These are phyloP conservation scores for Hymenoscyphus fraxineus DNA, from an alignment of 2,329 filamentous ascomycete genomes.

Conservation along the genomic window DNA sequence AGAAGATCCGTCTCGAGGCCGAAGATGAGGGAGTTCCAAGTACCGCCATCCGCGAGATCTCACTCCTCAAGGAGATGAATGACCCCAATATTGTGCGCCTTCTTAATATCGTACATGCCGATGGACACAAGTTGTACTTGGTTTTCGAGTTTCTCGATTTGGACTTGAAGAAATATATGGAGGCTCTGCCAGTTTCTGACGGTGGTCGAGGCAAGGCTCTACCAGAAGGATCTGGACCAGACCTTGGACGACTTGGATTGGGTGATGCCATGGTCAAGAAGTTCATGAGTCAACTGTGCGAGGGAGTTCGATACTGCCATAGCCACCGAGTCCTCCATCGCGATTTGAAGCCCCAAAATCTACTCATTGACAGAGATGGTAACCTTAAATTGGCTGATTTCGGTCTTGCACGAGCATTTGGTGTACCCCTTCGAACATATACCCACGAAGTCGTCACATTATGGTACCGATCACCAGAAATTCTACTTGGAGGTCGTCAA, in stretches of 20 bases:
- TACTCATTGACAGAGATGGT: conserved; percentile 80
- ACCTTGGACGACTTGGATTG: conserved; percentile 65
- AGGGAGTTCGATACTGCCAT: conserved; percentile 84
- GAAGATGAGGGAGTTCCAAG: conserved; percentile 92
- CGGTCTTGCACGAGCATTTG: conserved; percentile 83
- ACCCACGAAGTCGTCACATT: conserved; percentile 93
- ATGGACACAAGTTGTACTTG: conserved; percentile 91
- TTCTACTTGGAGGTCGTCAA: conserved; percentile 83
- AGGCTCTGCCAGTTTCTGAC: conserved; percentile 77
- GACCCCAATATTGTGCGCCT: conserved; percentile 86
- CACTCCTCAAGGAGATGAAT: conserved; percentile 89
- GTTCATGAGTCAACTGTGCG: conserved; percentile 85
- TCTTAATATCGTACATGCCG: conserved; percentile 89
- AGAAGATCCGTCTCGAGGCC: conserved; percentile 92
- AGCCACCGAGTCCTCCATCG: conserved; percentile 82
- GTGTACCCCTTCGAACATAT: conserved; percentile 85
- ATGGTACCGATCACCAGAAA: conserved; percentile 90
- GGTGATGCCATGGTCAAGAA: conserved; percentile 82
- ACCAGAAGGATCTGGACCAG: conserved; percentile 67
- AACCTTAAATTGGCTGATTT: conserved; percentile 92
- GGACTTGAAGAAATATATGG: conserved; percentile 96
- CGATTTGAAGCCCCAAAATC: conserved; percentile 86
- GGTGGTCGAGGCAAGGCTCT: conserved; percentile 82
- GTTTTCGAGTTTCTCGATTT: conserved; percentile 90
- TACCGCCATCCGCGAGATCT: conserved; percentile 92